Evolutionary conservation across 2,329 filamentous ascomycete species (phyloP), one percentile per base, ranked within the genome.

Genomic region (Myotisia sp.): DNA sequence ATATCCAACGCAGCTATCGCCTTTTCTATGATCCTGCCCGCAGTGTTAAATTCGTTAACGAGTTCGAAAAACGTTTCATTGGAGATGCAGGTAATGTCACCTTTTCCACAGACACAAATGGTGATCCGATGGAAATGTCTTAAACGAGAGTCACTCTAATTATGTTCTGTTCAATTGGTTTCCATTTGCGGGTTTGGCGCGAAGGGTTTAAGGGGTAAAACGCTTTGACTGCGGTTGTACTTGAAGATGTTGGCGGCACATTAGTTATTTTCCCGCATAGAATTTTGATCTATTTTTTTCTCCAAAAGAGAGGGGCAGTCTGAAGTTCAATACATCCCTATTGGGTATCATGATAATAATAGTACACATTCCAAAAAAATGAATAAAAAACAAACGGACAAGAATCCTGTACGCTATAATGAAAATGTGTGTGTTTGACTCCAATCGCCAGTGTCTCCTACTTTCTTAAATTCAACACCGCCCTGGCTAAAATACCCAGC

Each of bases 51-150:
- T 94, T 95, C 49, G 84, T 98, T 28, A 63, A 70, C 38, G 81
- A 92, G 44, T 92, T 79, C 40, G 90, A 95, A 64, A 87, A 86
- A 65, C 74, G 86, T 26, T 75, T 98, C 44, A 94, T 98, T 55
- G 83, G 85, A 42, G 78, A 93, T 42, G 74, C 79, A 41, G 90
- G 90, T 17, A 66, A 64, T 16, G 87, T 93, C 18, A 80, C 76
- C 41, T 75, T 95, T 49, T 55, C 68, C 10, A 61, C 56, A 29
- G 43, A 53, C 19, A 60, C 59, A 28, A 50, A 55, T 36, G 76
- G 70, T 23, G 77, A 81, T 55, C 71, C 70, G 2, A 81, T 82
- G 77, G 77, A 82, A 45, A 64, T 76, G 29, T 76, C 73, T 37
- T 76, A 60, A 45, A 37, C 6, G 22, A 40, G 37, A 37, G 24